Evolutionary conservation across 1,139 yeast species (phyloP).

Genomic region (Candida mesenterica): DNA sequence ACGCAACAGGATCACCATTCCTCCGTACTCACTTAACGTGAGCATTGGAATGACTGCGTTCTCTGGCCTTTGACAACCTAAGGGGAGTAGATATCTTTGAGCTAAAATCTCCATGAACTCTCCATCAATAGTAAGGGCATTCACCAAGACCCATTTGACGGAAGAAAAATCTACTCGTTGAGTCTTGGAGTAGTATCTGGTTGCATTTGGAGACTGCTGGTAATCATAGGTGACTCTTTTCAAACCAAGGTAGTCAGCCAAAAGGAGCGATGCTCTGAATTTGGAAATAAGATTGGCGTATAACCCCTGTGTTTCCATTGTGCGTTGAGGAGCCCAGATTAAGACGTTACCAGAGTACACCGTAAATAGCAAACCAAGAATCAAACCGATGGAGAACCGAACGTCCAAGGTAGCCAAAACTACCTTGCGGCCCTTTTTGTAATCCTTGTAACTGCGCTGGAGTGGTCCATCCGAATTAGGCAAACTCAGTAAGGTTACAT

Average conservation of each 20-base stretch:
- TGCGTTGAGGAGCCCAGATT: conserved; percentile 74
- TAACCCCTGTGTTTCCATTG: conserved; percentile 80
- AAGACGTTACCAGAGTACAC: conserved; percentile 82
- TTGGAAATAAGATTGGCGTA: conserved; percentile 79
- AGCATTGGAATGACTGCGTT: conserved; percentile 86
- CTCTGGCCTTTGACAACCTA: conserved; percentile 79
- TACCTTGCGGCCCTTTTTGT: conserved; percentile 31
- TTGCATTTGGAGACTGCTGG: conserved; percentile 83
- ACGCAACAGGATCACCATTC: conserved; percentile 87
- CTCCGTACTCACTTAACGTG: conserved; percentile 91
- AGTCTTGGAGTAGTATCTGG: conserved; percentile 76
- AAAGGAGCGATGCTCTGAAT: conserved; percentile 66
- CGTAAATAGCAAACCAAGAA: conserved; percentile 76
- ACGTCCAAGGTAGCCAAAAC: conserved; percentile 78
- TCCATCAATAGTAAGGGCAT: conserved; percentile 89
- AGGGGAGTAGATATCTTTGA: conserved; percentile 88
- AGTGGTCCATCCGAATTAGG: conserved; percentile 49
- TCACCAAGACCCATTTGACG: conserved; percentile 86
- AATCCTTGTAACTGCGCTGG: conserved; percentile 30
- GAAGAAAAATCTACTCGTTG: conserved; percentile 76
- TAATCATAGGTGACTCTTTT: conserved; percentile 92
- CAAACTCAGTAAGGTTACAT: conserved; percentile 63
- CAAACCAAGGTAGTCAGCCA: conserved; percentile 87
- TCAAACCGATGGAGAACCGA: conserved; percentile 83
- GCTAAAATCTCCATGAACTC: conserved; percentile 88